These are phyloP conservation scores for Aspergillus sp. DNA, from an alignment of 2,329 filamentous ascomycete genomes.

Conservation along the genomic window DNA sequence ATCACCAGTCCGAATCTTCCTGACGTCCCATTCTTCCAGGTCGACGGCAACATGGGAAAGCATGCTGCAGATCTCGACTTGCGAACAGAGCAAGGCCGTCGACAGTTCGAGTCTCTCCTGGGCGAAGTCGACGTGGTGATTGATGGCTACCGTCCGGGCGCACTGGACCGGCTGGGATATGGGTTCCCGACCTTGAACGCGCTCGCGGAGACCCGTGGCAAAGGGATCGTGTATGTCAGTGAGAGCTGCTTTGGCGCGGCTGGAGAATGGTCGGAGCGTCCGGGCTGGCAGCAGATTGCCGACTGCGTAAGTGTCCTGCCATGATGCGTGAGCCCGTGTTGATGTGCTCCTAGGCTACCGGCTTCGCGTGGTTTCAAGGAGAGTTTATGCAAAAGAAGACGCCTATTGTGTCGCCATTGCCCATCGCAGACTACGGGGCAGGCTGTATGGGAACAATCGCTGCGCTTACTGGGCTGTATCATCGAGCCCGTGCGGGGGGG, in stretches of 20 bases:
- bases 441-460: conserved; percentile 5
- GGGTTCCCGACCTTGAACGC: conserved; percentile 38
- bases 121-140: conserved; percentile 53
- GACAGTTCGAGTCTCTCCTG: conserved; percentile 42
- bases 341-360: not conserved
- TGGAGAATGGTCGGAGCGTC: conserved; percentile 40
- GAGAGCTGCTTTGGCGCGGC: conserved; percentile 53
- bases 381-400: not conserved
- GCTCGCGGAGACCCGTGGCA: conserved; percentile 38
- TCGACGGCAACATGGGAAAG: conserved; percentile 12
- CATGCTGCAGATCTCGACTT: conserved; percentile 43
- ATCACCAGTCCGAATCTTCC: conserved; percentile 32
- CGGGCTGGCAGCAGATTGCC: not conserved
- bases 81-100: conserved; percentile 37
- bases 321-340: not conserved
- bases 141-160: conserved; percentile 50
- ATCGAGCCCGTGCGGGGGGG: not conserved
- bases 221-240: conserved; percentile 46
- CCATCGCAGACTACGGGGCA: conserved; percentile 5
- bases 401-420: conserved; percentile 2
- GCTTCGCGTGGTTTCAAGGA: not conserved
- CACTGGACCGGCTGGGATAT: conserved; percentile 26
- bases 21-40: conserved; percentile 3
- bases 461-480: not conserved
- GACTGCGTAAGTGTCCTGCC: not conserved